Evolutionary conservation across 441 rosid species (phyloP), one percentile per base, ranked within the genome.

Genomic region (Croton laevigatus): DNA sequence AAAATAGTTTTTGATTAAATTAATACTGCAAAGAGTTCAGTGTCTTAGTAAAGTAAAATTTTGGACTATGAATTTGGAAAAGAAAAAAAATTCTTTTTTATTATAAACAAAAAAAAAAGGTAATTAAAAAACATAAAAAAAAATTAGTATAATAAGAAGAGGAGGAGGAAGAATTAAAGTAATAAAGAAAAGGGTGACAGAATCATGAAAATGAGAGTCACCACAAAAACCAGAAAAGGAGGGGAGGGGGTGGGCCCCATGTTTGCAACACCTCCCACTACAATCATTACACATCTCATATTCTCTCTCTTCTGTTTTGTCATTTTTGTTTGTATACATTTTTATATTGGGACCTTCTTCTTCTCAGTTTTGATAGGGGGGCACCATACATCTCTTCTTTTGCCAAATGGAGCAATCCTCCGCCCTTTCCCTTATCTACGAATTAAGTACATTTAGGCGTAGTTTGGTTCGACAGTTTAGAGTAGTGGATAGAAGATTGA

Each of bases 201-300:
- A 59, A 12, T 27, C 59, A 40, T 65, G 71, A 70, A 65, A 59
- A 59, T 65, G 74, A 65, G 74, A 51, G 78, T 65, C 74, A 22
- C 67, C 64, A 65, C 44, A 53, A 19, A 27, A 17, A 48, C 38
- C 32, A 48, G 27, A 2, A 8, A 49, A 46, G 57, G 9, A 44
- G 20, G 34, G 52, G 20, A 3, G 27, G n/a, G 55, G 14, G 65
- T 54, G 72, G 71, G 72, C 42, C 45, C 76, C 76, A 49, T 3
- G 63, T 20, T 17, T 38, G 19, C 65, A 13, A 42, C 69, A 46
- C 20, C 54, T 32, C 16, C 38, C 54, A n/a, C 22, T 17, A 48
- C 68, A 65, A 48, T 65, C 68, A 65, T 65, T 65, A 65, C 70
- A 10, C 44, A 65, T 57, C 32, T 46, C 65, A 5, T 46, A 68